Conservation (phyloP, 2,329 filamentous ascomycete genomes). For the Diplodia corticola region DNA sequence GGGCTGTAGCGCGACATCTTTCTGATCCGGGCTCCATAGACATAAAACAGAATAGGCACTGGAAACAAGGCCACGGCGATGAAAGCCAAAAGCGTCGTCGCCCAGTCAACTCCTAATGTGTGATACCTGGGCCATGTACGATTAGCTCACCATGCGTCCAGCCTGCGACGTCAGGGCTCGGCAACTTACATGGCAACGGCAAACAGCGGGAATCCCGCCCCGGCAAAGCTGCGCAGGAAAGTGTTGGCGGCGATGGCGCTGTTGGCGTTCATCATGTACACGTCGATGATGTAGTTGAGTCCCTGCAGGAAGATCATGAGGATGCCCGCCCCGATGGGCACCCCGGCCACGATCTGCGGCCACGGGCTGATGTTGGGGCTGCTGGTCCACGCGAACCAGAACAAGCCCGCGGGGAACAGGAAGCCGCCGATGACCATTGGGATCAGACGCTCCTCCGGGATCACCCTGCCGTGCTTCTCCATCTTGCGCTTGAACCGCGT, state of each 20-base stretch:
- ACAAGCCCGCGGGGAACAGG: slow-evolving; percentile 50
- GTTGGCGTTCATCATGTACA: slow-evolving; percentile 42
- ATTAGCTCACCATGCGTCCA: not conserved
- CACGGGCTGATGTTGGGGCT: slow-evolving; percentile 46
- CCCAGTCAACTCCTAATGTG: slow-evolving; percentile 38
- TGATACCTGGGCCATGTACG: slow-evolving; percentile 30
- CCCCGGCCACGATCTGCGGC: slow-evolving; percentile 44
- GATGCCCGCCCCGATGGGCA: slow-evolving; percentile 46
- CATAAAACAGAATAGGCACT: slow-evolving; percentile 39
- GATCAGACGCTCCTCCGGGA: slow-evolving; percentile 50
- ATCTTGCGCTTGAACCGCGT: slow-evolving; percentile 38
- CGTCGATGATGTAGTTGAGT: slow-evolving; percentile 49
- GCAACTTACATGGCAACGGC: slow-evolving; percentile 26
- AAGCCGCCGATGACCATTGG: slow-evolving; percentile 56
- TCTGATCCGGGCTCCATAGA: slow-evolving; percentile 37
- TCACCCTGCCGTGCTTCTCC: slow-evolving; percentile 33
- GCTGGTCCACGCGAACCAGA: slow-evolving; percentile 57
- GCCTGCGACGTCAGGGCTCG: not conserved
- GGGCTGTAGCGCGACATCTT: slow-evolving; percentile 22
- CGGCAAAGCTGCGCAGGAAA: slow-evolving; percentile 28
- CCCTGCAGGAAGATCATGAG: slow-evolving; percentile 50
- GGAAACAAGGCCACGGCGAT: slow-evolving; percentile 36
- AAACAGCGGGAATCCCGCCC: slow-evolving; percentile 30
- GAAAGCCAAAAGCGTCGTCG: slow-evolving; percentile 36
- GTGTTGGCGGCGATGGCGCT: slow-evolving; percentile 31